Evolutionary conservation across 2,329 filamentous ascomycete genomes (phyloP), one percentile per base, ranked within the genome.

Genomic region (Pseudogymnoascus sp.): DNA sequence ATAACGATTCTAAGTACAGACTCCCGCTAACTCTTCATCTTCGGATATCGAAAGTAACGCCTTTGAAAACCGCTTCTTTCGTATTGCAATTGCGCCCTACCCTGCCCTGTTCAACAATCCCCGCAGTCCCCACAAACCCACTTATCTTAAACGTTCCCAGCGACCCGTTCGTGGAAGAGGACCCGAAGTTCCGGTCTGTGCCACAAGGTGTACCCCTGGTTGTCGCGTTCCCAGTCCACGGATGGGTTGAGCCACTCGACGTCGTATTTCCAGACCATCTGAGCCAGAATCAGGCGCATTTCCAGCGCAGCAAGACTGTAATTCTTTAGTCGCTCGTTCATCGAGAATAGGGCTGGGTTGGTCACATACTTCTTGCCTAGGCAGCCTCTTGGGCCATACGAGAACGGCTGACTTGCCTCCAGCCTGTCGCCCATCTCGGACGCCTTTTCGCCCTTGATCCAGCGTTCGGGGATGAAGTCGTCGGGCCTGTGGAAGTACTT

Each of bases 361-460:
- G 14, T 14, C 30, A 62, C 61, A 60, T 43, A 66, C 63, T 58
- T 65, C 28, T 59, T 62, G n/a, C 64, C 66, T 25, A 68, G 30
- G 37, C 66, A 67, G 30, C 58, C 62, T 41, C 63, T 30, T 11
- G 62, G 63, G 0, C 66, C 66, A n/a, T 54, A 30, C 14, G 60
- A 62, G 60, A 67, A 67, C 8, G 66, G 64, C 28, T 64, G 61
- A 25, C 63, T 39, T 9, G 58, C 63, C 6, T 62, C 62, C 3
- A 33, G 30, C 22, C 76, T 69, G 2, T 78, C 75, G 11, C 57
- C 57, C 57, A 37, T 58, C 33, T 38, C 20, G 37, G 57, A n/a
- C 65, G 39, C 33, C n/a, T 58, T 43, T 36, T 64, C 64, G 14
- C 59, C 65, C 54, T 63, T 62, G 30, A 66, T 60, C 65, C 66